Evolutionary conservation across 495 filamentous ascomycete genomes (phyloP), one percentile per base, ranked within the genome.

Genomic region (Penicillium maclennaniae): DNA sequence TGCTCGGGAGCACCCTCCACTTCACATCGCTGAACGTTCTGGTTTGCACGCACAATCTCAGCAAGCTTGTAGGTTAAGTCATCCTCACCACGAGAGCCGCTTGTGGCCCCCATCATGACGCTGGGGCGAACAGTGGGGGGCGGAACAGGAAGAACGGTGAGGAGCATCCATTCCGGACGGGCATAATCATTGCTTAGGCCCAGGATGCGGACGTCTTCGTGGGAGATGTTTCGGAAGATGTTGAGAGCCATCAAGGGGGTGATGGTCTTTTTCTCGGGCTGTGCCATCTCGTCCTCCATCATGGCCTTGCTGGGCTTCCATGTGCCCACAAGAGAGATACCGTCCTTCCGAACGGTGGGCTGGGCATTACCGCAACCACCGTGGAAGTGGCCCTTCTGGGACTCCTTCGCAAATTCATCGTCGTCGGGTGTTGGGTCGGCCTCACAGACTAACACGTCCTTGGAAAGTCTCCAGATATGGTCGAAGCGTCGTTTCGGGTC

Each of bases 61-160:
- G 91, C 91, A 42, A 99, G 76, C 70, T 99, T 99, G 77, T 96
- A 97, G 0, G 93, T 99, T 79, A 99, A 77, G 79, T 99, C 93
- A 67, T 99, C 93, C 69, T 99, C 93, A 63, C 92, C 92, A 43
- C 93, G 86, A 70, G 89, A 79, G 53, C 92, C 93, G 58, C 88
- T 86, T 36, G 81, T 83, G 43, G 63, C 88, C 91, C 51, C 92
- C 92, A 72, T 97, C 89, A 70, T 89, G 58, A 99, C 95, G 75
- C 91, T 96, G 0, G 93, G 93, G 25, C 93, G 87, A 38, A 99
- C 93, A 2, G 93, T 91, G 14, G 93, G 93, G 3, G 93, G 93
- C 0, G 93, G 93, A 4, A 99, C 93, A 6, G 95, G 91, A 16
- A 98, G 78, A 41, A 97, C 91, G 0, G 92, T 95, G 49, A 98